Conservation (phyloP, 2,329 filamentous ascomycete species). For the Calonectria leucothoes region DNA sequence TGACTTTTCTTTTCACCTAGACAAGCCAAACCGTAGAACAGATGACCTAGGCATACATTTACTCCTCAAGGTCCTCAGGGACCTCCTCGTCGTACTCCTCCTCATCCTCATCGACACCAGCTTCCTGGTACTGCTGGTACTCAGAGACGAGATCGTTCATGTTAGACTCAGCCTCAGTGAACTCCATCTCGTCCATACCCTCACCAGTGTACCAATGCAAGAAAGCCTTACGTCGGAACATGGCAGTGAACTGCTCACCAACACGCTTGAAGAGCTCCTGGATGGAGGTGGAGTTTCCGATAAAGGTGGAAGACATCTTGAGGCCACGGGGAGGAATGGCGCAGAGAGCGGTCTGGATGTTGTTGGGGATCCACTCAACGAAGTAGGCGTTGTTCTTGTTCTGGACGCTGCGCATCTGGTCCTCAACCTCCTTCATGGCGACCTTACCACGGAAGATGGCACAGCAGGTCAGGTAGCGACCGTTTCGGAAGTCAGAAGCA, state of each 20-base stretch:
- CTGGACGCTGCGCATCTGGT: slow-evolving; percentile 99
- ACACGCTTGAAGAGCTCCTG: slow-evolving; percentile 99
- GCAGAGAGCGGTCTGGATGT: slow-evolving; percentile 98
- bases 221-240: slow-evolving; percentile 99
- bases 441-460: slow-evolving; percentile 99
- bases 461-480: slow-evolving; percentile 99
- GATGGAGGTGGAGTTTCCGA: slow-evolving; percentile 98
- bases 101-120: slow-evolving; percentile 92
- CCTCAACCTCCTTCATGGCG: slow-evolving; percentile 99
- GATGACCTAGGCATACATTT: slow-evolving; percentile 27
- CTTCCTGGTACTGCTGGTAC: slow-evolving; percentile 99
- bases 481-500: slow-evolving; percentile 99
- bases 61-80: slow-evolving; percentile 75
- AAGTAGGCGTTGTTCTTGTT: slow-evolving; percentile 99
- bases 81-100: slow-evolving; percentile 94
- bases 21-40: slow-evolving; percentile 8
- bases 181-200: slow-evolving; percentile 99
- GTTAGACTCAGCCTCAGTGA: slow-evolving; percentile 99
- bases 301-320: slow-evolving; percentile 98
- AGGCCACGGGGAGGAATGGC: slow-evolving; percentile 96
- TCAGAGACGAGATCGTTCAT: slow-evolving; percentile 99
- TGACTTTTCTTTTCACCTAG: slow-evolving; percentile 30
- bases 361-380: slow-evolving; percentile 99
- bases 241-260: slow-evolving; percentile 98
- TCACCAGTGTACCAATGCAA: slow-evolving; percentile 99